Evolutionary conservation across 2,329 filamentous ascomycete species (phyloP), one percentile per base, ranked within the genome.

Genomic region (Penicillium hesseltinei): DNA sequence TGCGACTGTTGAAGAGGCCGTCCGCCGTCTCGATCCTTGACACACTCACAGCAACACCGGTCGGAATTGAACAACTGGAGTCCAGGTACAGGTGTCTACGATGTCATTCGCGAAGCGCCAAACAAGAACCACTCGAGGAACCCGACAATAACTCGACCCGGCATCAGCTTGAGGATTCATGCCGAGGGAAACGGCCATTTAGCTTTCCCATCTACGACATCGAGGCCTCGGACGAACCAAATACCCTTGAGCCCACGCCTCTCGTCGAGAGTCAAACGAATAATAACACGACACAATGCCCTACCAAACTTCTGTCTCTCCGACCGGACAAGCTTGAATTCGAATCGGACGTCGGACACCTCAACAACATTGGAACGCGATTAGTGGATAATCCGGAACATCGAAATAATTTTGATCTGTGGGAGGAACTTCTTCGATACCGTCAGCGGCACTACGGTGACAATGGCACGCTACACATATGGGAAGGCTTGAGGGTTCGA

Each of bases 381-480:
- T 61, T 80, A 31, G 66, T 78, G 31, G 76, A 80, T 51, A 57
- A 66, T 36, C 63, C 70, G 5, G 59, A 51, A 5, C 58, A 67
- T 57, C 64, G 63, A 25, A 58, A 71, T 42, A 70, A 80, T 60
- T 72, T 78, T 52, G 64, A 69, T n/a, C 67, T 80, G 15, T 80
- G 78, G 78, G 72, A 73, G 40, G 72, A 79, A 43, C 62, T 80
- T 27, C 67, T 80, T n/a, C 66, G 71, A 11, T 77, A 76, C 59
- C 73, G 75, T 27, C 75, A 76, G 58, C 75, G 77, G 3, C 72
- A 73, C 53, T 73, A 78, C 62, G 78, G 77, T 11, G 69, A 75
- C 27, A 61, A 72, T 46, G 78, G 78, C 5, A 75, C 74, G 17
- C 59, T 74, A 33, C 68, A 71, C 42, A 77, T 80, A 35, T 80